Conservation (phyloP, 148 eudicot genomes). For the Salicornia ramosissima region DNA sequence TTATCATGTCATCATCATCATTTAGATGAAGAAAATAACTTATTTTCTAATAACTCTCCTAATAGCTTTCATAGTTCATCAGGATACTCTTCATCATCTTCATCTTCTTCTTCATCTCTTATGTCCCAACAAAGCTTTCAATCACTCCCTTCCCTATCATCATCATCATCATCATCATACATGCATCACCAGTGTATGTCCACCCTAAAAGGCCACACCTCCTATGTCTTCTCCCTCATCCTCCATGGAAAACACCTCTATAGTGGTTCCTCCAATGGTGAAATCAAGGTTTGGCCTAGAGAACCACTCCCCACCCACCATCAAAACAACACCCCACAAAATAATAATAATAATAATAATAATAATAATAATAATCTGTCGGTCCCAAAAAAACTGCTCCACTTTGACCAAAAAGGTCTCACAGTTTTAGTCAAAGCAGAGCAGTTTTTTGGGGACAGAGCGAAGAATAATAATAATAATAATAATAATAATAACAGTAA, state of each 20-base stretch:
- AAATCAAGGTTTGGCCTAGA: slow-evolving; percentile 42
- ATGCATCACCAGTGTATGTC: slow-evolving; percentile 36
- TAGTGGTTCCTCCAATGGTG: slow-evolving; percentile 47
- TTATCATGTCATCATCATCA: slow-evolving; percentile 31
- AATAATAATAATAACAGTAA: too few species aligned
- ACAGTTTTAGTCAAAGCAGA: too few species aligned
- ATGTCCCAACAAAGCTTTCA: slow-evolving; percentile 51
- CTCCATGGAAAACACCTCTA: slow-evolving; percentile 47
- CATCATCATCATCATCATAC: slow-evolving; percentile 22
- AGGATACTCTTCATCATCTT: slow-evolving; percentile 30
- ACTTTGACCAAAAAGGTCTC: too few species aligned
- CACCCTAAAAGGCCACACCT: slow-evolving; percentile 53
- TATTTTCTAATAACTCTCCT: slow-evolving; percentile 7
- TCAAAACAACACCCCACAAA: background rate
- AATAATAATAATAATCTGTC: too few species aligned
- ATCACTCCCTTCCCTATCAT: slow-evolving; percentile 55
- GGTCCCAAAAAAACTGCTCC: too few species aligned
- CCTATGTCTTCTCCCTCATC: slow-evolving; percentile 45
- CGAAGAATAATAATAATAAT: too few species aligned
- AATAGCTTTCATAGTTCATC: slow-evolving; percentile 20
- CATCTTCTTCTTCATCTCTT: slow-evolving; percentile 40
- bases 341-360: too few species aligned
- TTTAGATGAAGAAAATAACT: slow-evolving; percentile 26
- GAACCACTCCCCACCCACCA: slow-evolving; percentile 17
- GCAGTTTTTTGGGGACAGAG: too few species aligned